phyloP scores from a whole-genome alignment of 208 protist species.

The Trypanosoma scelopori region DNA sequence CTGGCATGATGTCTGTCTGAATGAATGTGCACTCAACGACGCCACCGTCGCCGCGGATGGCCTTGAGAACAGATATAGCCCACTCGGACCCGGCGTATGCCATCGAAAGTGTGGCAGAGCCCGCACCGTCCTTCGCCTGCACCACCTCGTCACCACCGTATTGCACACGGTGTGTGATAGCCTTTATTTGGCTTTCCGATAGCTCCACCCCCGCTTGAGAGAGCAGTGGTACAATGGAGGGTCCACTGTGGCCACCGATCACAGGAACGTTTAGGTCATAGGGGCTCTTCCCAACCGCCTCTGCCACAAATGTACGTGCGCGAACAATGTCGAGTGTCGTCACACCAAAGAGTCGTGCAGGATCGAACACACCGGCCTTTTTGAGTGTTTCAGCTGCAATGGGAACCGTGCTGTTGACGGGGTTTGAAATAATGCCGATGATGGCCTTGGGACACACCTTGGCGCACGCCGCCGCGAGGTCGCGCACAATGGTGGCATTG shows the following conservation, averaged over 20 bases:
- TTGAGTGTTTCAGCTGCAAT: slow-evolving; percentile 92
- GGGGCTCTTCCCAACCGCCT: slow-evolving; percentile 49
- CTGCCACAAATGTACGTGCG: slow-evolving; percentile 77
- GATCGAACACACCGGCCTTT: slow-evolving; percentile 84
- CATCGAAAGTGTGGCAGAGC: slow-evolving; percentile 83
- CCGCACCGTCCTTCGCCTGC: slow-evolving; percentile 82
- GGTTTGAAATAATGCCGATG: slow-evolving; percentile 93
- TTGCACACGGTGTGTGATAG: slow-evolving; percentile 83
- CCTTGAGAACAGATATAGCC: slow-evolving; percentile 59
- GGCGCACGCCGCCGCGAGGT: slow-evolving; percentile 79
- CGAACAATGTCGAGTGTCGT: slow-evolving; percentile 93
- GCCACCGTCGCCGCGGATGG: slow-evolving; percentile 58
- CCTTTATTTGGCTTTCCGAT: slow-evolving; percentile 63
- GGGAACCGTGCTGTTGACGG: slow-evolving; percentile 95
- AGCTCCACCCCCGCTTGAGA: slow-evolving; percentile 59
- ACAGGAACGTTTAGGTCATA: slow-evolving; percentile 83
- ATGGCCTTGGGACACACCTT: slow-evolving; percentile 88
- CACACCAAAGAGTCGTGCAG: slow-evolving; percentile 86
- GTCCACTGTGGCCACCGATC: slow-evolving; percentile 93
- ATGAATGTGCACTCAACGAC: slow-evolving; percentile 73
- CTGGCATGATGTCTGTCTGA: slow-evolving; percentile 55
- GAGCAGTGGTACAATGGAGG: slow-evolving; percentile 93
- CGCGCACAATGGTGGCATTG: slow-evolving; percentile 91
- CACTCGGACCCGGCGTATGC: slow-evolving; percentile 67
- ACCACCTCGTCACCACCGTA: slow-evolving; percentile 88